Conservation (phyloP, 1,284 basidiomycete genomes). For the Cryptococcus sp. region DNA sequence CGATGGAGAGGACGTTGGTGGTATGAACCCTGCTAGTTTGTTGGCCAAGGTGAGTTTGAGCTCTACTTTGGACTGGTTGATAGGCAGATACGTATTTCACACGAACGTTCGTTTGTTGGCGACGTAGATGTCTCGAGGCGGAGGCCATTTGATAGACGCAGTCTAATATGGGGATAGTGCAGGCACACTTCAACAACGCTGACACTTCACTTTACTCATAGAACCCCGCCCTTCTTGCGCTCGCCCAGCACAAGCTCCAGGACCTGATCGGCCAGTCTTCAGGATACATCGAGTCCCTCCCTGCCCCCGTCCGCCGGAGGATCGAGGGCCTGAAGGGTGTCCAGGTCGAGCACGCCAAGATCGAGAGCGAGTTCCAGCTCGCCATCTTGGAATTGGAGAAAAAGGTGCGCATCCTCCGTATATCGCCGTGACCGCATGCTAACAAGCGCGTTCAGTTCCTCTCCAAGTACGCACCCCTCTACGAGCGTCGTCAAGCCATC, state of each 20-base stretch:
- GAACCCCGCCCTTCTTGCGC: slow-evolving; percentile 60
- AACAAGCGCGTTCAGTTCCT: slow-evolving; percentile 66
- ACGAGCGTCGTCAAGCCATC: slow-evolving; percentile 82
- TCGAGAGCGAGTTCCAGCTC: slow-evolving; percentile 94
- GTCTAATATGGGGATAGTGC: not conserved
- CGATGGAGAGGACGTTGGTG: slow-evolving; percentile 56
- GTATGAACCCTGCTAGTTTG: slow-evolving; percentile 51
- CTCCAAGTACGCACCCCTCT: slow-evolving; percentile 78
- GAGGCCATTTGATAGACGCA: not conserved
- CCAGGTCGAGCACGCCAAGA: slow-evolving; percentile 87
- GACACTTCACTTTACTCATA: slow-evolving; percentile 27
- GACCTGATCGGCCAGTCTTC: slow-evolving; percentile 75
- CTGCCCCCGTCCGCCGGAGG: slow-evolving; percentile 76
- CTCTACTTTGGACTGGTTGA: not conserved
- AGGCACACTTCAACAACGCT: slow-evolving; percentile 1
- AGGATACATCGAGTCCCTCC: slow-evolving; percentile 84
- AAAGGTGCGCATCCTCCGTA: slow-evolving; percentile 63
- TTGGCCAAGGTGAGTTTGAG: slow-evolving; percentile 50
- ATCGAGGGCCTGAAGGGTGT: slow-evolving; percentile 93
- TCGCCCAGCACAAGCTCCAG: slow-evolving; percentile 68
- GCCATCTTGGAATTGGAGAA: slow-evolving; percentile 97
- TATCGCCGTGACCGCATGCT: not conserved
- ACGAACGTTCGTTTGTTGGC: no score
- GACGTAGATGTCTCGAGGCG: slow-evolving; percentile 7
- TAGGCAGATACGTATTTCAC: not conserved